Percentiles rank a stretch among this genome's conserved stretches.
phyloP scores from a whole-genome alignment of 441 rosid genomes.

The Raphanus hybrid region DNA sequence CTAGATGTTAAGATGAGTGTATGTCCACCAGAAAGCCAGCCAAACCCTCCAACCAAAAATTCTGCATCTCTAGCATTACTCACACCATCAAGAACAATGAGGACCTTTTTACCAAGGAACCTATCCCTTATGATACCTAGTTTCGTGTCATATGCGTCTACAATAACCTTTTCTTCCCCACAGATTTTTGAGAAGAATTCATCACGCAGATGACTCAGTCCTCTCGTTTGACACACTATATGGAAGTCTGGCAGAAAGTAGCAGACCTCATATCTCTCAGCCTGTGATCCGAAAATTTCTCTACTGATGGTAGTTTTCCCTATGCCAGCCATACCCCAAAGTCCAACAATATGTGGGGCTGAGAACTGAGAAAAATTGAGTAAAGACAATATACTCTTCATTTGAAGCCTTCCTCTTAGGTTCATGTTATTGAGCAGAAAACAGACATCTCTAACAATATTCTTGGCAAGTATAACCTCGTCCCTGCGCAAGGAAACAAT shows the following conservation, averaged over 20 bases:
- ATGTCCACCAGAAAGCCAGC: slow-evolving; percentile 44
- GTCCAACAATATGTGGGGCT: slow-evolving; percentile 36
- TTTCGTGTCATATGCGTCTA: slow-evolving; percentile 7
- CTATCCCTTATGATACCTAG: not conserved
- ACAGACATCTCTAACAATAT: slow-evolving; percentile 21
- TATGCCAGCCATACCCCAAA: slow-evolving; percentile 48
- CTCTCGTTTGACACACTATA: slow-evolving; percentile 10
- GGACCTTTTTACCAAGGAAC: slow-evolving; percentile 16
- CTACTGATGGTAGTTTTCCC: slow-evolving; percentile 30
- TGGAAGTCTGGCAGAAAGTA: slow-evolving; percentile 30
- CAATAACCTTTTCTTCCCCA: not conserved
- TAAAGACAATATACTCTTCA: not conserved
- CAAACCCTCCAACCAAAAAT: slow-evolving; percentile 13
- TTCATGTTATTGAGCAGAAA: not conserved
- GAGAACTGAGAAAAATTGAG: not conserved
- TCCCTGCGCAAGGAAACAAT: slow-evolving; percentile 6
- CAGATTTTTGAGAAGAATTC: slow-evolving; percentile 27
- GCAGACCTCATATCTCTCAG: slow-evolving; percentile 17
- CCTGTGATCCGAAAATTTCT: slow-evolving; percentile 5
- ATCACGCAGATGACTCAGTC: slow-evolving; percentile 15
- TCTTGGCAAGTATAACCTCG: slow-evolving; percentile 24
- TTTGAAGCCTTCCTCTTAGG: not conserved
- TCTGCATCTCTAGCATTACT: slow-evolving; percentile 30
- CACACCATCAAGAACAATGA: slow-evolving; percentile 44
- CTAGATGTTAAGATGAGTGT: slow-evolving; percentile 46